Evolutionary conservation across 805 yeast genomes (phyloP), one percentile per base, ranked within the genome.

Genomic region (Suhomyces xylopsoci): DNA sequence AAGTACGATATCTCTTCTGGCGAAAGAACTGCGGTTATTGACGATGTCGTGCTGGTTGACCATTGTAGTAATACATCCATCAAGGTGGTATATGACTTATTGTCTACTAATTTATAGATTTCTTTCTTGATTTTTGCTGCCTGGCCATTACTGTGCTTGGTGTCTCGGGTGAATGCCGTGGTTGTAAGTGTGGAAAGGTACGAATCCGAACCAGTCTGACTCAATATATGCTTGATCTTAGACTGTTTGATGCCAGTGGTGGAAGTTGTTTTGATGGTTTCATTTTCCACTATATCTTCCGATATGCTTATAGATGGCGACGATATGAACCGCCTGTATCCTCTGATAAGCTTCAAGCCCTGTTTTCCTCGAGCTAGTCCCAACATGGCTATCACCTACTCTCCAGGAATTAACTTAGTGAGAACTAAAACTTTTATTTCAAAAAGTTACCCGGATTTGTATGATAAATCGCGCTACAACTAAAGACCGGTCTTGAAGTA

Each of bases 1-100:
- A 63, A 58, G 52, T 53, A 62, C 7, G 64, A 55, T 7, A 66
- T 48, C 48, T 67, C 69, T 9, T 52, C 49, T 14, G 54, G 57
- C 14, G 55, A 52, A 15, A 67, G 54, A 12, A 43, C 17, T n/a
- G 36, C 30, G 14, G 44, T 26, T 30, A 51, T 19, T 25, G 48
- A 20, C 20, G 50, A 14, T 19, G 51, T 14, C 14, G 20, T n/a
- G 10, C 41, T 38, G 15, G 49, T 45, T 4, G 62, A 56, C 52
- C 58, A 49, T 28, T 52, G 52, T 30, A 57, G 34, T n/a, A 65
- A 45, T 2, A 62, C 47, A 32, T 61, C 54, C 12, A 61, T 43
- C 41, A 65, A 51, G 14, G 54, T 51, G 9, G 49, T 45, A 49
- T 48, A 61, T 17, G 60, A 50, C 24, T 56, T 54, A 8, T 43